Conservation (phyloP, 2,329 filamentous ascomycete genomes). For the Peltaster fructicola region DNA sequence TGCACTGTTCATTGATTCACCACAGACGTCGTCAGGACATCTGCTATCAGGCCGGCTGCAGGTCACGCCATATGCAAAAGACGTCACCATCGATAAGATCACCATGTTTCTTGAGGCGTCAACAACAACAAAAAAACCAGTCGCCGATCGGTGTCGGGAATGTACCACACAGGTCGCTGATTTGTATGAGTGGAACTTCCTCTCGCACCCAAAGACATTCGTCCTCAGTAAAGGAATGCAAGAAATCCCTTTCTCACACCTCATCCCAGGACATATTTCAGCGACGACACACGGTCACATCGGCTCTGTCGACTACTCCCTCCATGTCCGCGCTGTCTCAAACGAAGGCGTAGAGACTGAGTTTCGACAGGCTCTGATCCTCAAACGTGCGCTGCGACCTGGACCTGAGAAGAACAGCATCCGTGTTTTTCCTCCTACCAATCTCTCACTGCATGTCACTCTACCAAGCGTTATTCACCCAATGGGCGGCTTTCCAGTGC, state of each 20-base stretch:
- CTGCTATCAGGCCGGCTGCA: constrained; percentile 71
- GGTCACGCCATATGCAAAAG: constrained; percentile 48
- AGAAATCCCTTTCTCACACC: constrained; percentile 72
- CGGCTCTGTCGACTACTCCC: constrained; percentile 58
- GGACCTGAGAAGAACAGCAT: constrained; percentile 75
- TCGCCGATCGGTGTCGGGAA: constrained; percentile 57
- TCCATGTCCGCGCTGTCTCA: constrained; percentile 48
- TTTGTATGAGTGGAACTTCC: constrained; percentile 63
- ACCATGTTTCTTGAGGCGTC: constrained; percentile 53
- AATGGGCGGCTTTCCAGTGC: constrained; percentile 61
- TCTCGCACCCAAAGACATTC: constrained; percentile 31
- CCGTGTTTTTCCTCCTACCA: constrained; percentile 89
- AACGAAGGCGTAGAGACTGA: constrained; percentile 44
- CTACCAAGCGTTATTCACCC: constrained; percentile 74
- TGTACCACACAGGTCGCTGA: constrained; percentile 57
- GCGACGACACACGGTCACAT: constrained; percentile 61
- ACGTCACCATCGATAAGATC: constrained; percentile 52
- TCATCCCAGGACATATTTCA: constrained; percentile 73
- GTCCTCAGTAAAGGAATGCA: constrained; percentile 40
- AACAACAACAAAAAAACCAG: constrained; percentile 64
- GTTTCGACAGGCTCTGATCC: constrained; percentile 48
- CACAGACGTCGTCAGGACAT: constrained; percentile 62
- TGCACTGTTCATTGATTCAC: constrained; percentile 61
- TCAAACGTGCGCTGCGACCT: constrained; percentile 64
- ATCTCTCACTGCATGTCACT: constrained; percentile 71